A percentile compares a stretch with the other conserved stretches of the same genome.
phyloP scores from a whole-genome alignment of 176 grass and related monocot species.

The barley (Hordeum vulgare) region MorexV3_pseudomolecules_assembly NC_058523.1:130905475-130905974 shows the following conservation, averaged over 20 bases:
- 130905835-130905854: neutral
- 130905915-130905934: neutral
- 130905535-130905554: slow-evolving; percentile 4
- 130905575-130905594: slow-evolving; percentile 69
- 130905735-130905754: neutral
- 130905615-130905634: slow-evolving; percentile 82
- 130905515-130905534: neutral
- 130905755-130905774: neutral
- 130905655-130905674: slow-evolving; percentile 89
- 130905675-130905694: neutral
- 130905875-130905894: neutral
- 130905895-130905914: neutral
- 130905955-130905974: neutral
- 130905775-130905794: neutral
- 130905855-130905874: neutral
- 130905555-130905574: slow-evolving; percentile 42
- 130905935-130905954: neutral
- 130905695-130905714: neutral
- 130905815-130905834: neutral
- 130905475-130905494: neutral
- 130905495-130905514: neutral
- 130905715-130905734: neutral
- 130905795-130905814: neutral
- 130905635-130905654: slow-evolving; percentile 74
- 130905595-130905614: slow-evolving; percentile 91